Conservation (phyloP, 768 basidiomycete genomes). For the Russula lepida region DNA sequence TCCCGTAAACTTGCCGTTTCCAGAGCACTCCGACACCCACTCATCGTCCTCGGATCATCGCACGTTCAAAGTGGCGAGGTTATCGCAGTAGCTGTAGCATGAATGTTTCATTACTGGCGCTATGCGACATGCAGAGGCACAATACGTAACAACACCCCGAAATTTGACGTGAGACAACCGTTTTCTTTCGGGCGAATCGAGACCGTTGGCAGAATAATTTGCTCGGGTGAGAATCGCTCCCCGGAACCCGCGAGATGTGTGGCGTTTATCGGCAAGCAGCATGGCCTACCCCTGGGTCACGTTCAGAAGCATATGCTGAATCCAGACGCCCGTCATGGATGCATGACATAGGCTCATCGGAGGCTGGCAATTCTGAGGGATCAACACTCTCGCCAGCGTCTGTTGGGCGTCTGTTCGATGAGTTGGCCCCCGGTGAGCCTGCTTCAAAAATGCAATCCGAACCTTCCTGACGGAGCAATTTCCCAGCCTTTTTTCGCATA, state of each 20-base stretch:
- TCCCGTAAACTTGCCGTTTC: slow-evolving; percentile 6
- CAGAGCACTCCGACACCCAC: slow-evolving; percentile 1
- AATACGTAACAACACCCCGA: slow-evolving; percentile 13
- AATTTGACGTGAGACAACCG: slow-evolving; percentile 15
- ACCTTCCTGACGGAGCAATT: slow-evolving; percentile 18
- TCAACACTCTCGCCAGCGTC: slow-evolving; percentile 3
- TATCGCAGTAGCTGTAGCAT: not conserved
- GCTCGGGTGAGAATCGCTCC: slow-evolving; percentile 13
- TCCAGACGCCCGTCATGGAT: slow-evolving; percentile 12
- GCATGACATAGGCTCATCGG: slow-evolving; percentile 1
- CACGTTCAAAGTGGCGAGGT: not conserved
- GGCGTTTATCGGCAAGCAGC: slow-evolving; percentile 6
- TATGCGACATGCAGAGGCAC: slow-evolving; percentile 6
- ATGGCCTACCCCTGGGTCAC: slow-evolving; percentile 4
- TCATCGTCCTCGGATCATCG: slow-evolving; percentile 13
- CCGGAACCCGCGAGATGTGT: not conserved
- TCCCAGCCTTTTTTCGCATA: slow-evolving; percentile 19
- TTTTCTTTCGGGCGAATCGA: not conserved
- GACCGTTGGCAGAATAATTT: not conserved
- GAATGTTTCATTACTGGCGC: slow-evolving; percentile 3
- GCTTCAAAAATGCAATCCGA: slow-evolving; percentile 13
- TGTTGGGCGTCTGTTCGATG: slow-evolving; percentile 4
- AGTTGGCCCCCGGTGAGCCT: slow-evolving; percentile 17
- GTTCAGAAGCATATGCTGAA: slow-evolving; percentile 2
- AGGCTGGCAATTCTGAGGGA: not conserved